phyloP scores from a whole-genome alignment of 1,139 yeast genomes.

The Lodderomyces theae region DNA sequence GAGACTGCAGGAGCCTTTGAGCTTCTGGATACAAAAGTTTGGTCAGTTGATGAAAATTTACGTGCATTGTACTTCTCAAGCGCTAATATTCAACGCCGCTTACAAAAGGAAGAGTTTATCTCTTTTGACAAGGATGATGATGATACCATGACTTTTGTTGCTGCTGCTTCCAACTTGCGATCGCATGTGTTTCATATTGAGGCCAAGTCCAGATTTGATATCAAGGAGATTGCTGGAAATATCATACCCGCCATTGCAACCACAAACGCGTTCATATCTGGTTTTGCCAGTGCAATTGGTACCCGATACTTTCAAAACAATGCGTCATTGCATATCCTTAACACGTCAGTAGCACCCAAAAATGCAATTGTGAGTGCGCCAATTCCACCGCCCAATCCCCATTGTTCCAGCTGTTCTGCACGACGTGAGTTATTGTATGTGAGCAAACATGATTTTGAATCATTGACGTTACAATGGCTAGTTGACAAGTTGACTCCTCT shows the following conservation, averaged over 20 bases:
- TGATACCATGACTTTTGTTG: slow-evolving; percentile 85
- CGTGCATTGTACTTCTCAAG: slow-evolving; percentile 56
- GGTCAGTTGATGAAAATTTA: slow-evolving; percentile 66
- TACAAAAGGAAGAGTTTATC: slow-evolving; percentile 46
- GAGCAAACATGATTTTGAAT: slow-evolving; percentile 15
- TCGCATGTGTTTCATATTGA: slow-evolving; percentile 72
- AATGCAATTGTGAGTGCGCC: slow-evolving; percentile 66
- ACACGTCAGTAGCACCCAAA: slow-evolving; percentile 48
- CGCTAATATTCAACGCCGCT: slow-evolving; percentile 48
- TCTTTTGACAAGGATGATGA: slow-evolving; percentile 92
- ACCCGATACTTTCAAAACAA: slow-evolving; percentile 42
- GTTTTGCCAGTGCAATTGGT: slow-evolving; percentile 75
- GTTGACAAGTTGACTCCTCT: slow-evolving; percentile 43
- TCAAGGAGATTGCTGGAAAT: slow-evolving; percentile 94
- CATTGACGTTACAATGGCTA: slow-evolving; percentile 34
- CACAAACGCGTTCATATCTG: slow-evolving; percentile 93
- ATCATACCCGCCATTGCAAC: slow-evolving; percentile 99
- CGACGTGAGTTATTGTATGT: slow-evolving; percentile 43
- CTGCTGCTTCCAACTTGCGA: slow-evolving; percentile 82
- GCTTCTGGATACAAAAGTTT: slow-evolving; percentile 51
- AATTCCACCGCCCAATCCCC: slow-evolving; percentile 58
- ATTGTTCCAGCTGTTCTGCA: slow-evolving; percentile 66
- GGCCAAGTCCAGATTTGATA: slow-evolving; percentile 74
- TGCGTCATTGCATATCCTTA: background rate
- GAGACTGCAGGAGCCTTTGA: slow-evolving; percentile 8